Evolutionary conservation across 2,329 filamentous ascomycete genomes (phyloP), one percentile per base, ranked within the genome.

Genomic region (Penicillium sclerotiorum): DNA sequence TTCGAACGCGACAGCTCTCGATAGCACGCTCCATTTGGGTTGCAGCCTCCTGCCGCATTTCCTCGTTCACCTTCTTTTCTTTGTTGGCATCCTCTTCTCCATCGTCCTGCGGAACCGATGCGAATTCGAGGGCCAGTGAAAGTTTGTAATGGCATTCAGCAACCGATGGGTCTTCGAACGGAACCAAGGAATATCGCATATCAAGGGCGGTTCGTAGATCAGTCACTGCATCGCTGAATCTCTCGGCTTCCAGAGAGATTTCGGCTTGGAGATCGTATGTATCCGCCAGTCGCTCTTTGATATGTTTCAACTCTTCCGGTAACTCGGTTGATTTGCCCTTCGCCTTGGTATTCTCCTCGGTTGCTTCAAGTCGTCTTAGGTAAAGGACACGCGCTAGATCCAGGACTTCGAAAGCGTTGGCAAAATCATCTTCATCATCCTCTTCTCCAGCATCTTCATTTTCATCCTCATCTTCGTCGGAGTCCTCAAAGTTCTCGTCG

Each of bases 131-230:
- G 0, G 94, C 94, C 13, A 99, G 82, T 0, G 93, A 96, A 21
- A 99, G 85, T 74, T 96, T 97, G 78, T 89, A 99, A 75, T 99
- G 91, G 13, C 90, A 93, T 76, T 99, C 94, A 35, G 94, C 93
- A 49, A 97, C 82, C 44, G 95, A 81, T 61, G 91, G 88, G 12
- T 89, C 90, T 55, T 95, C 90, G 42, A 87, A 80, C 0, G 89
- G 81, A 66, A 90, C 91, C 2, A 97, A 80, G 43, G 88, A 81
- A 60, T 89, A 75, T 73, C 95, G 95, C 63, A 95, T 83, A 33
- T 82, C 82, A 41, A 97, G 82, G 1, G 91, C 86, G 12, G 87
- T 83, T 60, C 85, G 85, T 45, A 90, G 85, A 71, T 99, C 94
- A 39, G 84, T 81, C 45, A 96, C 89, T n/a, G 94, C 93, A 59